Conservation (phyloP, 148 eudicot genomes). For the Camellia granthamiana region DNA sequence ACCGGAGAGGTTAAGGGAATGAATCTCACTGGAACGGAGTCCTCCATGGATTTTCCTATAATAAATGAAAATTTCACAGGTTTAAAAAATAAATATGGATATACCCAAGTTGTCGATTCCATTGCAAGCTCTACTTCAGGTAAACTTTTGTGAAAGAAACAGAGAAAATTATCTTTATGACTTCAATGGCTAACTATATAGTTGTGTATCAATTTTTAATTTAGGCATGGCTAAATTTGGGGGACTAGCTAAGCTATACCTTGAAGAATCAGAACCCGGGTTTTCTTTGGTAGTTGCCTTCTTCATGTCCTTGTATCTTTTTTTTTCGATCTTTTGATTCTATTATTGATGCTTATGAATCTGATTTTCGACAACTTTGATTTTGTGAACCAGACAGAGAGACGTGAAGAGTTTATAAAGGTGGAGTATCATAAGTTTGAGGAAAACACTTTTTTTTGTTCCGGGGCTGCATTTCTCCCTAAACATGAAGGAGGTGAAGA, state of each 20-base stretch:
- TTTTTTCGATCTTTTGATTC: no score
- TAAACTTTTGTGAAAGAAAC: neutral
- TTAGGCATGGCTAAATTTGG: conserved; percentile 44
- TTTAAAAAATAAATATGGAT: conserved; percentile 26
- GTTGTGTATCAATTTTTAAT: no score
- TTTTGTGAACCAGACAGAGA: neutral
- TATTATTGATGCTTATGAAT: no score
- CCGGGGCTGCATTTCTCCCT: conserved; percentile 39
- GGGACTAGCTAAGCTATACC: conserved; percentile 37
- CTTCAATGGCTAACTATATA: neutral
- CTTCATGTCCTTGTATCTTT: no score
- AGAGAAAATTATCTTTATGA: neutral
- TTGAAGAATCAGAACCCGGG: conserved; percentile 18
- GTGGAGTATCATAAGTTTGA: conserved; percentile 37
- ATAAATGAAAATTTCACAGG: conserved; percentile 36
- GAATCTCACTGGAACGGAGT: conserved; percentile 26
- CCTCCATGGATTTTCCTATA: conserved; percentile 44
- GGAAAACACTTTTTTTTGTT: conserved; percentile 36
- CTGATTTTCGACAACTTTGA: no score
- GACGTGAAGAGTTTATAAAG: conserved; percentile 22
- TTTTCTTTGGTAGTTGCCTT: no score
- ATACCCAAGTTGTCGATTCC: conserved; percentile 28
- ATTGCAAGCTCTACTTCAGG: conserved; percentile 35
- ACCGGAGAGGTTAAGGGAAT: conserved; percentile 39
- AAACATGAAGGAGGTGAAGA: conserved; percentile 29